Percentiles rank a stretch among this genome's conserved stretches.
phyloP scores from a whole-genome alignment of 2,329 filamentous ascomycete genomes.

The Epichloe glyceriae region DNA sequence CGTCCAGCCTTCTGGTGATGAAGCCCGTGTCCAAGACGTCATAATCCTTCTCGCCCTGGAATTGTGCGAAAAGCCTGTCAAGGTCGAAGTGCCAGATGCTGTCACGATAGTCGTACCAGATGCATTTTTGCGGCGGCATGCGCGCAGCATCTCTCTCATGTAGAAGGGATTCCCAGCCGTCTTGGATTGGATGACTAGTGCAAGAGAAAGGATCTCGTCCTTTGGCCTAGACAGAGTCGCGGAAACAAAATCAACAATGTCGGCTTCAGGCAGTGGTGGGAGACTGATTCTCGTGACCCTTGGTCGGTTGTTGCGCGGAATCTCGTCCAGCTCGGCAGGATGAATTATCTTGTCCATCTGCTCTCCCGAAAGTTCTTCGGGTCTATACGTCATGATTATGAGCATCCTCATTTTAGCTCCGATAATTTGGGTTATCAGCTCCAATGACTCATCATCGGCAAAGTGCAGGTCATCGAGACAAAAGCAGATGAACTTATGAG shows the following conservation, averaged over 20 bases:
- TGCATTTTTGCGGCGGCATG: slow-evolving; percentile 74
- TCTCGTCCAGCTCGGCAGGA: slow-evolving; percentile 40
- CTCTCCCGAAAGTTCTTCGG: slow-evolving; percentile 48
- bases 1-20: slow-evolving; percentile 62
- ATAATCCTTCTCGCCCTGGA: slow-evolving; percentile 65
- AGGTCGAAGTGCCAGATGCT: slow-evolving; percentile 76
- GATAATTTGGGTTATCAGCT: slow-evolving; percentile 72
- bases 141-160: slow-evolving; percentile 79
- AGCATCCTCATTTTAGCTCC: slow-evolving; percentile 68
- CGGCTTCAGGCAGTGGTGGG: slow-evolving; percentile 59
- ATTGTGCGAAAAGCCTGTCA: slow-evolving; percentile 75
- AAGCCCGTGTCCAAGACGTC: slow-evolving; percentile 74
- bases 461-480: slow-evolving; percentile 84
- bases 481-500: slow-evolving; percentile 78
- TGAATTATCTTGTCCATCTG: slow-evolving; percentile 41
- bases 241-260: slow-evolving; percentile 73
- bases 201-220: slow-evolving; percentile 63
- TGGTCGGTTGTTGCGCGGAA: slow-evolving; percentile 33
- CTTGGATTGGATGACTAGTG: slow-evolving; percentile 78
- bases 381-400: slow-evolving; percentile 63
- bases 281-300: slow-evolving; percentile 60
- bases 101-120: slow-evolving; percentile 81
- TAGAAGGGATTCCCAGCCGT: slow-evolving; percentile 84
- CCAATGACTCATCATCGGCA: slow-evolving; percentile 75
- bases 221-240: slow-evolving; percentile 62